Conservation (phyloP, 2,329 filamentous ascomycete species). For the Chaetomium strumarium region DNA sequence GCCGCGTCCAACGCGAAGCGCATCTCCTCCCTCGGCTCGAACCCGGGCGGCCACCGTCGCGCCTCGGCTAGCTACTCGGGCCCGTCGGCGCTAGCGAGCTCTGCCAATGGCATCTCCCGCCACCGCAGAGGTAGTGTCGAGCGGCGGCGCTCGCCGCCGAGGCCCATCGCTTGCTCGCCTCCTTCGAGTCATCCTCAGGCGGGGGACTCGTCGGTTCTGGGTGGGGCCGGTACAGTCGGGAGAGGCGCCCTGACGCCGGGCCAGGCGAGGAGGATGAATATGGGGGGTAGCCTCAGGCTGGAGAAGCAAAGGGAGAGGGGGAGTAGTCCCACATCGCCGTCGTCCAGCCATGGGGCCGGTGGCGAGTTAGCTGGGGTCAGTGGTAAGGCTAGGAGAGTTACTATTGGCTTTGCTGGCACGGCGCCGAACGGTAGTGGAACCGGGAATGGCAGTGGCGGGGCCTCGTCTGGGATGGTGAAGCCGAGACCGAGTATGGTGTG, state of each 20-base stretch:
- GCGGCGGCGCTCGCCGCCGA: constrained; percentile 46
- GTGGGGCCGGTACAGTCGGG: constrained; percentile 1
- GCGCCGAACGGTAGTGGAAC: constrained; percentile 1
- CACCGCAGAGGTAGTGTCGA: constrained; percentile 46
- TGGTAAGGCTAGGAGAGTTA: constrained; percentile 36
- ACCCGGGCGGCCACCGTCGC: constrained; percentile 29
- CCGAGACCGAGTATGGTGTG: constrained; percentile 17
- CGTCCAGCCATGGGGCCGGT: background rate
- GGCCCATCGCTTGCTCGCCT: constrained; percentile 39
- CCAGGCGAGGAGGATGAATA: constrained; percentile 53
- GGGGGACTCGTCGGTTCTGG: constrained; percentile 1
- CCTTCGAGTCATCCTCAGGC: constrained; percentile 24
- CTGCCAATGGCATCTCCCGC: constrained; percentile 51
- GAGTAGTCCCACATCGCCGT: constrained; percentile 5
- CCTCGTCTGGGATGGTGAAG: background rate
- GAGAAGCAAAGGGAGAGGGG: constrained; percentile 15
- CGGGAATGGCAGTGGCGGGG: constrained; percentile 1
- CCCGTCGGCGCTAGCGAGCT: constrained; percentile 34
- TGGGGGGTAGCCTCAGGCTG: constrained; percentile 38
- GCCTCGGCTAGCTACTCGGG: constrained; percentile 36
- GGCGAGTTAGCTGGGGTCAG: constrained; percentile 15
- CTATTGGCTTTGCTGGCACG: constrained; percentile 36
- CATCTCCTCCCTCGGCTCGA: constrained; percentile 41
- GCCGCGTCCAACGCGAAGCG: constrained; percentile 36
- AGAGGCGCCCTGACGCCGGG: constrained; percentile 41